phyloP scores from a whole-genome alignment of 2,329 filamentous ascomycete species.

The Paecilomyces sp. region DNA sequence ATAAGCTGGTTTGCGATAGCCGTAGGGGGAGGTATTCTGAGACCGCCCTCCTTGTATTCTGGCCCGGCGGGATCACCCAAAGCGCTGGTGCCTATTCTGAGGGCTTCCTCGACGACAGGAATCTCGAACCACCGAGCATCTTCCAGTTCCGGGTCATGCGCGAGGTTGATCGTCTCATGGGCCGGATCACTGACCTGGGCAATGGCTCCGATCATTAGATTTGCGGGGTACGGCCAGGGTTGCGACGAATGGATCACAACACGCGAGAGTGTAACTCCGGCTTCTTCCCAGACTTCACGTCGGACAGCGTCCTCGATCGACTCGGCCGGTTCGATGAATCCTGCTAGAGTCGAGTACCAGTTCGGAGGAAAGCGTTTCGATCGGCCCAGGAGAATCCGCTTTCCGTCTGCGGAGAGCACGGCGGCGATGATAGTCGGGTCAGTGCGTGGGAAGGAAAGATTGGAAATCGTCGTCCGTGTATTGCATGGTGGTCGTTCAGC shows the following conservation, averaged over 20 bases:
- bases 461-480: constrained; percentile 78
- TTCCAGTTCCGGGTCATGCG: constrained; percentile 86
- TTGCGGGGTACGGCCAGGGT: constrained; percentile 81
- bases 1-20: constrained; percentile 92
- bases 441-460: constrained; percentile 84
- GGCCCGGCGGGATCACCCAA: constrained; percentile 58
- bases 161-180: constrained; percentile 73
- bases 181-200: constrained; percentile 69
- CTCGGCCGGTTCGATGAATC: constrained; percentile 80
- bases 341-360: constrained; percentile 86
- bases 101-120: constrained; percentile 70
- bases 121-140: constrained; percentile 81
- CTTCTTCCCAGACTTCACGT: constrained; percentile 80
- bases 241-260: constrained; percentile 79
- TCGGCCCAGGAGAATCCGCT: constrained; percentile 73
- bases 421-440: constrained; percentile 95
- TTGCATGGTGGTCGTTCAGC: constrained; percentile 60
- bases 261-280: constrained; percentile 66
- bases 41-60: constrained; percentile 65
- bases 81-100: constrained; percentile 59
- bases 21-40: constrained; percentile 75
- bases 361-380: constrained; percentile 73
- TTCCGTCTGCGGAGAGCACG: constrained; percentile 72
- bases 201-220: constrained; percentile 80
- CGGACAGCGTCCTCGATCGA: constrained; percentile 78